A percentile compares a stretch with the other conserved stretches of the same genome.
These are phyloP conservation scores for Phytopythium chamaehyphon DNA, from an alignment of 352 stramenopile species.

Conservation along the genomic window DNA sequence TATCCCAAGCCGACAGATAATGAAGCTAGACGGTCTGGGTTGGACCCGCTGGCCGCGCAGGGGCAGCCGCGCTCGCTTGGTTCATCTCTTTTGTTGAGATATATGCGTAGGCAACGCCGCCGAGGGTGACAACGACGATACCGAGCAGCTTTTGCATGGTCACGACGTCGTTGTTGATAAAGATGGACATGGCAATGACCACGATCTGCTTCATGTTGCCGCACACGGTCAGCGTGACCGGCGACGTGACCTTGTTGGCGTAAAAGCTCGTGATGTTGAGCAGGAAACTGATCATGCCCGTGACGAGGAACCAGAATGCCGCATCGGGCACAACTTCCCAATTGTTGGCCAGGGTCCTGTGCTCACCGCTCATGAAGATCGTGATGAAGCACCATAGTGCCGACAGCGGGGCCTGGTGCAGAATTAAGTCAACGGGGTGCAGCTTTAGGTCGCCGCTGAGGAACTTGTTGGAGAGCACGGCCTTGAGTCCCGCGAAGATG, in stretches of 20 bases:
- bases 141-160: slow-evolving; percentile 63
- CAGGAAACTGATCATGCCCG: slow-evolving; percentile 88
- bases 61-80: slow-evolving; percentile 35
- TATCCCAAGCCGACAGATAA: slow-evolving; percentile 10
- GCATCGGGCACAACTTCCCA: slow-evolving; percentile 58
- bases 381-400: slow-evolving; percentile 87
- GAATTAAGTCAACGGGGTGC: slow-evolving; percentile 90
- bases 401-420: slow-evolving; percentile 91
- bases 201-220: slow-evolving; percentile 94
- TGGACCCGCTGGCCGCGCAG: slow-evolving; percentile 18
- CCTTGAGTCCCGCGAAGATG: slow-evolving; percentile 90
- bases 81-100: slow-evolving; percentile 78
- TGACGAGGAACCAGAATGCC: slow-evolving; percentile 79
- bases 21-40: slow-evolving; percentile 17
- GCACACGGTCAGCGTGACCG: slow-evolving; percentile 92
- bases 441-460: slow-evolving; percentile 92
- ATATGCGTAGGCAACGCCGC: slow-evolving; percentile 66
- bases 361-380: slow-evolving; percentile 78
- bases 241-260: slow-evolving; percentile 93
- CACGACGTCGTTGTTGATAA: slow-evolving; percentile 73
- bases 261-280: slow-evolving; percentile 94
- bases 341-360: slow-evolving; percentile 49
- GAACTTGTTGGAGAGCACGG: slow-evolving; percentile 91
- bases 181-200: slow-evolving; percentile 76
- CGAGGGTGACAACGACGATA: slow-evolving; percentile 64